phyloP scores from a whole-genome alignment of 768 basidiomycete genomes.

The Naematelia encephala region DNA sequence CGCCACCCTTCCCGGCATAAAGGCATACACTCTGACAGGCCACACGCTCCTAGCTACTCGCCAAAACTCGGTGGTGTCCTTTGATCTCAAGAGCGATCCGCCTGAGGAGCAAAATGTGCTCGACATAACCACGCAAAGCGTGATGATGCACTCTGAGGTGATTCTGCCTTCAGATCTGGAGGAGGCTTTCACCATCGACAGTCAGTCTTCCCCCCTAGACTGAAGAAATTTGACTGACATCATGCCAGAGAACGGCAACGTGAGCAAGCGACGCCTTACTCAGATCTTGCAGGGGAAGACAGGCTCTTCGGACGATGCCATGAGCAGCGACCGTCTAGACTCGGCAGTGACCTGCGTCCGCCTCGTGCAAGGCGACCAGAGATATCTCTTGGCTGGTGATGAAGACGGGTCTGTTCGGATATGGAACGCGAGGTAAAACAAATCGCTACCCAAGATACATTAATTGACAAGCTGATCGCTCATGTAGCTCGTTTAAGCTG shows the following conservation, averaged over 20 bases:
- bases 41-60: not conserved
- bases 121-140: not conserved
- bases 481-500: slow-evolving; percentile 55
- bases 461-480: slow-evolving; percentile 4
- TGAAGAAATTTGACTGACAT: not conserved
- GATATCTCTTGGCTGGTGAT: slow-evolving; percentile 40
- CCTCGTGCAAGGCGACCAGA: slow-evolving; percentile 3
- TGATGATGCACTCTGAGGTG: not conserved
- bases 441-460: not conserved
- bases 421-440: slow-evolving; percentile 35
- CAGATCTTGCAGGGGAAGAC: slow-evolving; percentile 1
- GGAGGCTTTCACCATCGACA: slow-evolving; percentile 14
- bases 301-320: not conserved
- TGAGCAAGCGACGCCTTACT: slow-evolving; percentile 8
- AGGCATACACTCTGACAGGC: not conserved
- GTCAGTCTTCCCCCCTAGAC: slow-evolving; percentile 11
- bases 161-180: slow-evolving; percentile 13
- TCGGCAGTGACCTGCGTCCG: slow-evolving; percentile 25
- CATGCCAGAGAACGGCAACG: slow-evolving; percentile 18
- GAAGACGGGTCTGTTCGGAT: slow-evolving; percentile 46
- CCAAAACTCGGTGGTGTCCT: not conserved
- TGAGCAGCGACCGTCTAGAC: slow-evolving; percentile 23
- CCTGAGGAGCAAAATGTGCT: not conserved
- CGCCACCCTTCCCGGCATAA: not conserved
- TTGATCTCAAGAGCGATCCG: not conserved